Conservation (phyloP, 805 yeast species). For the Komagataella mondaviorum region DNA sequence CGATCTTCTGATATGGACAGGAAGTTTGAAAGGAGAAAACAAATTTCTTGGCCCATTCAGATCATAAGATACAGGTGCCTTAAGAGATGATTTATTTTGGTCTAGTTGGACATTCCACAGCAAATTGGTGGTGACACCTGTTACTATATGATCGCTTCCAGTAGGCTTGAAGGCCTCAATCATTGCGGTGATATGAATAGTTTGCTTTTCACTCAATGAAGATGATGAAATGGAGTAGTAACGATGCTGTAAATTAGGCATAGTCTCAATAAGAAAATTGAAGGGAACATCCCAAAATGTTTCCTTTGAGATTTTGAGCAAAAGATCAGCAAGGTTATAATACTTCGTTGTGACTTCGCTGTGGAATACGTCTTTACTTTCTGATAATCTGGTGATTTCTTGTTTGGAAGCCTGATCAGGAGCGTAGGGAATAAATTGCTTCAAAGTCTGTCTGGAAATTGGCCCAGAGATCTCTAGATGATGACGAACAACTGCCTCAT, state of each 20-base stretch:
- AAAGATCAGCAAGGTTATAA: conserved; percentile 65
- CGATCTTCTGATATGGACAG: conserved; percentile 90
- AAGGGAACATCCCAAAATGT: conserved; percentile 77
- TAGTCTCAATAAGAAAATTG: conserved; percentile 67
- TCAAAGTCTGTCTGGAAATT: conserved; percentile 77
- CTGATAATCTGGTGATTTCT: conserved; percentile 38
- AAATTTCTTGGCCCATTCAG: conserved; percentile 72
- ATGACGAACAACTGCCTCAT: conserved; percentile 74
- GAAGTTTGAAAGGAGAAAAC: conserved; percentile 46
- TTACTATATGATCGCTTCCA: conserved; percentile 25
- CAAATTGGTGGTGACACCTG: conserved; percentile 89
- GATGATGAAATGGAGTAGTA: conserved; percentile 95
- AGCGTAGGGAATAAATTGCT: conserved; percentile 67
- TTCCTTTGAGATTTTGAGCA: conserved; percentile 48
- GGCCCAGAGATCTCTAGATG: conserved; percentile 88
- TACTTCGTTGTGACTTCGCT: conserved; percentile 44
- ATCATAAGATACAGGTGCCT: conserved; percentile 46
- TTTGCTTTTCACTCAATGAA: conserved; percentile 58
- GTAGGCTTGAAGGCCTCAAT: conserved; percentile 51
- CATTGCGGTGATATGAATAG: conserved; percentile 79
- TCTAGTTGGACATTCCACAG: conserved; percentile 55
- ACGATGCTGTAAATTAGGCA: conserved; percentile 82
- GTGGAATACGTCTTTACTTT: conserved; percentile 60
- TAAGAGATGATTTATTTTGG: conserved; percentile 32
- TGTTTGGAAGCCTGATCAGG: conserved; percentile 49